A percentile compares a stretch with the other conserved stretches of the same genome.
These are phyloP conservation scores for Durusdinium trenchii DNA, from an alignment of 73 alveolate species.

Conservation along the genomic window DNA sequence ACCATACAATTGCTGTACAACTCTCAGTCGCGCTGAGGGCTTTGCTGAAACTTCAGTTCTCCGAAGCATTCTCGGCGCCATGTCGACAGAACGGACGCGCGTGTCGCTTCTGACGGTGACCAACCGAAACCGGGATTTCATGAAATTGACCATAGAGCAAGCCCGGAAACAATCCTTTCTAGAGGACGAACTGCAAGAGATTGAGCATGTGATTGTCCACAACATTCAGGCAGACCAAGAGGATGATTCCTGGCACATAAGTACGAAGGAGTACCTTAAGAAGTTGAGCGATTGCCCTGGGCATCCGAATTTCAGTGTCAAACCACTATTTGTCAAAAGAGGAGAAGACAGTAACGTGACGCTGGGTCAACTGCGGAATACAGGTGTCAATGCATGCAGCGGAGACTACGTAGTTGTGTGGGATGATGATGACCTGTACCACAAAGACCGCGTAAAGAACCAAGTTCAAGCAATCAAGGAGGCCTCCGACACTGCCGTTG, in stretches of 20 bases:
- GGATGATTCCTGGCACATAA: not conserved
- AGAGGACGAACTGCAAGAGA: not conserved
- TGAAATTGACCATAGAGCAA: not conserved
- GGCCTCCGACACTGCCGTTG: not conserved
- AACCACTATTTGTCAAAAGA: too few species aligned
- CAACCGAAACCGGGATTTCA: slow-evolving; percentile 9
- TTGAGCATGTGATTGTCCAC: slow-evolving; percentile 14
- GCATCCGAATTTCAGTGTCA: too few species aligned
- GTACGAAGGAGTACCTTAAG: not conserved
- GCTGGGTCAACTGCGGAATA: not conserved
- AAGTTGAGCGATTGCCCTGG: too few species aligned
- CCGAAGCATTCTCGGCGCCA: too few species aligned
- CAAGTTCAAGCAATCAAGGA: not conserved
- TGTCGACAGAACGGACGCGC: too few species aligned
- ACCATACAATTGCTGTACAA: too few species aligned
- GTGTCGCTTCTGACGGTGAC: too few species aligned
- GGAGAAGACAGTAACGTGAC: too few species aligned
- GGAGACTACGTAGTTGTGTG: not conserved
- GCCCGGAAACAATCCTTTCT: not conserved
- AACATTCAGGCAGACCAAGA: not conserved
- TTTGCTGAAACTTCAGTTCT: too few species aligned
- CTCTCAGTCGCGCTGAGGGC: too few species aligned
- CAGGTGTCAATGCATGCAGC: not conserved
- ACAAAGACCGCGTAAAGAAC: not conserved
- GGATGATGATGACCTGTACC: not conserved